These are phyloP conservation scores for Oidium heveae DNA, from an alignment of 2,329 filamentous ascomycete species.

Conservation along the genomic window DNA sequence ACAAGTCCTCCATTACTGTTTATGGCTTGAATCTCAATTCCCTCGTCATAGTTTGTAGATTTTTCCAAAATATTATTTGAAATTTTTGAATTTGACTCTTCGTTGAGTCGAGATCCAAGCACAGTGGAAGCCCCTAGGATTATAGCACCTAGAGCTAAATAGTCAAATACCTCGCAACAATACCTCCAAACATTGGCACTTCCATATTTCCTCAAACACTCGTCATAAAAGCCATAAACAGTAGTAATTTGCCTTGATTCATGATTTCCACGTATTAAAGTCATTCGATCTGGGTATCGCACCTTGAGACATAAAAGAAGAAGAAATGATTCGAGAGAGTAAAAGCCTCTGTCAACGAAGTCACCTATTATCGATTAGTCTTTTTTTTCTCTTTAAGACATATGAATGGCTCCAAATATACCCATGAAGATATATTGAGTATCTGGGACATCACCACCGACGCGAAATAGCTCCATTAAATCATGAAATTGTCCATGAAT, in stretches of 20 bases:
- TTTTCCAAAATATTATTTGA: conserved; percentile 22
- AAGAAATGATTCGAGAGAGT: conserved; percentile 94
- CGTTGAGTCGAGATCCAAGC: conserved; percentile 22
- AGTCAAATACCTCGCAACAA: conserved; percentile 97
- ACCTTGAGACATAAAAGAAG: conserved; percentile 93
- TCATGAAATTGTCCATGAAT: conserved; percentile 99
- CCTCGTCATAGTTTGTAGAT: conserved; percentile 31
- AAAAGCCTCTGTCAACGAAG: conserved; percentile 96
- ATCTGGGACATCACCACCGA: conserved; percentile 90
- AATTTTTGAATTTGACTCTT: conserved; percentile 15
- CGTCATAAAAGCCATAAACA: conserved; percentile 98
- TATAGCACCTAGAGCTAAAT: conserved; percentile 83
- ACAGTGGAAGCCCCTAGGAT: conserved; percentile 69
- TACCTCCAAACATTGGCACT: conserved; percentile 99
- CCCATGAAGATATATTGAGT: conserved; percentile 99
- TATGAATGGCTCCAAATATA: conserved; percentile 38
- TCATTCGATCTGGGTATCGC: conserved; percentile 91
- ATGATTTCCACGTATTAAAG: conserved; percentile 94
- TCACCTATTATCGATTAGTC: conserved; percentile 34
- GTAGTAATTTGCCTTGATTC: conserved; percentile 97
- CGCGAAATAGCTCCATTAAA: conserved; percentile 98
- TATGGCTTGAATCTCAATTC: conserved; percentile 81
- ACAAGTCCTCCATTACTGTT: conserved; percentile 63
- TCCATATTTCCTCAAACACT: conserved; percentile 95
- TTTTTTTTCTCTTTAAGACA: not conserved